Percentiles rank a stretch among this genome's conserved stretches.
These are phyloP conservation scores for Asterochloris erici DNA, from an alignment of 139 green algal genomes.

Conservation along the genomic window DNA sequence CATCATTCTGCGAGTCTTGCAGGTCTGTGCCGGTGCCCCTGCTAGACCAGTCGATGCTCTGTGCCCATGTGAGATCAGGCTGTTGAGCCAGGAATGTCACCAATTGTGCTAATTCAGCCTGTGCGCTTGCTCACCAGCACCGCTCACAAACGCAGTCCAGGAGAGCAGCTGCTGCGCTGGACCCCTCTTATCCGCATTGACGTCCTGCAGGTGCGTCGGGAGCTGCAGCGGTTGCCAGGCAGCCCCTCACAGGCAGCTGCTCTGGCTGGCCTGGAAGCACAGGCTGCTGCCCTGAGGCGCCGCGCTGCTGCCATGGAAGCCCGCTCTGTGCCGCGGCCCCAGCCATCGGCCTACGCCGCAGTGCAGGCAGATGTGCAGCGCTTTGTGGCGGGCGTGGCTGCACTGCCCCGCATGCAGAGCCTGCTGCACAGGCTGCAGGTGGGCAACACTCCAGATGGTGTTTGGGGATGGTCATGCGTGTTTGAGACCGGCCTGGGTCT, in stretches of 20 bases:
- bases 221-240: constrained; percentile 54
- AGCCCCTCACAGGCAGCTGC: constrained; percentile 45
- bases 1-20: no score
- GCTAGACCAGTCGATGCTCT: no score
- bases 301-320: constrained; percentile 24
- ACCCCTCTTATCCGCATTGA: neutral
- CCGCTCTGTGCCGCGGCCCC: constrained; percentile 62
- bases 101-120: no score
- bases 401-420: constrained; percentile 15
- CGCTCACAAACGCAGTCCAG: no score
- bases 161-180: no score
- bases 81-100: no score
- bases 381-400: constrained; percentile 37
- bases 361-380: constrained; percentile 40
- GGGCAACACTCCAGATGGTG: neutral
- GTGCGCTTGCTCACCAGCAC: no score
- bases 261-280: constrained; percentile 29
- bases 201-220: constrained; percentile 29
- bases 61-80: no score
- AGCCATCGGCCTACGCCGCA: constrained; percentile 61
- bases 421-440: neutral
- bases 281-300: constrained; percentile 4
- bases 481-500: neutral
- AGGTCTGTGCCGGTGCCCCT: no score
- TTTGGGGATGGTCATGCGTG: neutral